phyloP scores from a whole-genome alignment of 2,329 filamentous ascomycete genomes.

The Metarhizium album region DNA sequence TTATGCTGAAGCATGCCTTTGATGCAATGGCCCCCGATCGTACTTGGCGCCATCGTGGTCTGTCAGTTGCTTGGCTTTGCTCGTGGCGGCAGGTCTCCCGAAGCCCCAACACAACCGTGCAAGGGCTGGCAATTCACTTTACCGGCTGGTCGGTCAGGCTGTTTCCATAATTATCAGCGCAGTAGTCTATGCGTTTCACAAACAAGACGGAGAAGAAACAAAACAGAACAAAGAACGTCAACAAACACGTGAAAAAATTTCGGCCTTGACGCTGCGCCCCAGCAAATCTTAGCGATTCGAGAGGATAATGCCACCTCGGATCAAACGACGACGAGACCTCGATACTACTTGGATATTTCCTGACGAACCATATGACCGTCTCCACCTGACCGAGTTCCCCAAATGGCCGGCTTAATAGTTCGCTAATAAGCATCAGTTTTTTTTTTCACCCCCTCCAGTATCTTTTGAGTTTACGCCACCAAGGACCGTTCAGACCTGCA shows the following conservation, averaged over 20 bases:
- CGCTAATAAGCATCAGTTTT: neutral
- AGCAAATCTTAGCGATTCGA: neutral
- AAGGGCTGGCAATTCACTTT: neutral
- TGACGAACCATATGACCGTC: neutral
- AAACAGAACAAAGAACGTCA: neutral
- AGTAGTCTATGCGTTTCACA: neutral
- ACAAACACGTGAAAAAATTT: neutral
- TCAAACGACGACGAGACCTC: neutral
- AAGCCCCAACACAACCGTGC: conserved; percentile 4
- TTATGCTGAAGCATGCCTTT: neutral
- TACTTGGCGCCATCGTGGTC: neutral
- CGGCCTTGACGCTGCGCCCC: neutral
- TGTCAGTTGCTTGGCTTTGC: neutral
- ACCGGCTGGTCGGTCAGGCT: neutral
- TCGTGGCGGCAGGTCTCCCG: conserved; percentile 3
- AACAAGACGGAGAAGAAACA: neutral
- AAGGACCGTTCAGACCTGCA: neutral
- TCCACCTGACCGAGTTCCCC: neutral
- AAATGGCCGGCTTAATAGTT: neutral
- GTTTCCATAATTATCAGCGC: neutral
- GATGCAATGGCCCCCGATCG: neutral
- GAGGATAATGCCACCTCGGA: neutral
- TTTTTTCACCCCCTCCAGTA: neutral
- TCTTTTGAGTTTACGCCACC: conserved; percentile 6
- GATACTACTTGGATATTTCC: neutral